Evolutionary conservation across 2,329 filamentous ascomycete species (phyloP), one percentile per base, ranked within the genome.

Genomic region (Paecilomyces sp.): DNA sequence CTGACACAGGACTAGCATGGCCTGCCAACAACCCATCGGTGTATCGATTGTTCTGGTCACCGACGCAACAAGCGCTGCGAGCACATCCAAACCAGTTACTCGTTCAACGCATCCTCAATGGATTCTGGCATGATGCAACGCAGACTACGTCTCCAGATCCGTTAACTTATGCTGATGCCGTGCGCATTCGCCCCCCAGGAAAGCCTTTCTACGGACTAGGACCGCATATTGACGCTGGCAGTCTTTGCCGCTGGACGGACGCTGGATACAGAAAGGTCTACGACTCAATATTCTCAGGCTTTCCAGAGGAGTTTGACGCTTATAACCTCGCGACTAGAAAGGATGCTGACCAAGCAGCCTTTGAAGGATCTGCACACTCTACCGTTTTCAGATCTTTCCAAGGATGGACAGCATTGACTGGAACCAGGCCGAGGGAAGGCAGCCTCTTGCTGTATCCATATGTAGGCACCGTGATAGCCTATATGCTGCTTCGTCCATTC

Each of bases 211-310:
- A 71, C 8, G 75, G 77, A 6, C 68, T 79, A 0, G 76, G 77
- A 1, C 77, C 77, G 25, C 77, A 79, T 58, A 77, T 79, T 51
- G 77, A 79, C 61, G 77, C 75, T 1, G 76, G 77, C 22, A 76
- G 73, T 60, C 67, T 80, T 30, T 74, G 69, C 58, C 75, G 77
- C 13, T 79, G 77, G 77, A 75, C 73, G 3, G 75, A 78, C 36
- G 65, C 69, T 1, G 62, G 65, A 1, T 79, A 79, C 57, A 71
- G 72, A 36, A 66, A 69, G 15, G 69, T 70, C 5, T 80, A 79
- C 62, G 59, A 64, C 15, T 56, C 65, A 7, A 72, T 80, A 57
- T 75, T 77, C 60, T 67, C 69, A 0, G 77, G 77, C 1, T 60
- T 62, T 2, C 75, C 74, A 12, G 71, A 75, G 52, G 52, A 64